A percentile compares a stretch with the other conserved stretches of the same genome.
Conservation (phyloP, 352 stramenopile species). For the Globisporangium cederbergense region DNA sequence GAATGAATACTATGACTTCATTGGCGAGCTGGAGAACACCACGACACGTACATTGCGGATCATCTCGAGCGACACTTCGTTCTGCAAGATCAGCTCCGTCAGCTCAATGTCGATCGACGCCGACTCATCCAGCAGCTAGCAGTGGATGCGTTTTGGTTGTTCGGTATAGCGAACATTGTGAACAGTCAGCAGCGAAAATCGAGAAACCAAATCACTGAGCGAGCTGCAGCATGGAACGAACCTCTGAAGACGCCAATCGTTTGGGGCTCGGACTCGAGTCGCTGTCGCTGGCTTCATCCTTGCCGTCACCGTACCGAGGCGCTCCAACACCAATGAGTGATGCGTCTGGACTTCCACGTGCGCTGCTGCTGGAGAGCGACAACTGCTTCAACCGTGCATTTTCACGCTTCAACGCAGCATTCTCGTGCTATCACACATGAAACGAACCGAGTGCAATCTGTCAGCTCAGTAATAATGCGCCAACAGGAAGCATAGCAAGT, state of each 20-base stretch:
- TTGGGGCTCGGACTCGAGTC: conserved; percentile 2
- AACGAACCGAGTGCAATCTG: neutral
- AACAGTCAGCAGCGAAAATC: too few relatives aligned
- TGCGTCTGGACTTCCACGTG: conserved; percentile 13
- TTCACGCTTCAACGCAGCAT: conserved; percentile 43
- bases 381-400: conserved; percentile 41
- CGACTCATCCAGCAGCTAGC: conserved; percentile 67
- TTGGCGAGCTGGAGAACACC: neutral
- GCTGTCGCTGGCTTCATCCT: neutral
- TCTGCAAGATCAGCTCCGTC: conserved; percentile 81
- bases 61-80: conserved; percentile 79
- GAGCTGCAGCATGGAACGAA: neutral
- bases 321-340: neutral
- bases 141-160: too few relatives aligned
- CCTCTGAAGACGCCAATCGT: conserved; percentile 15
- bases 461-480: neutral
- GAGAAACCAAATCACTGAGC: neutral
- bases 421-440: conserved; percentile 31
- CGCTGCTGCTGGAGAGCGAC: conserved; percentile 23
- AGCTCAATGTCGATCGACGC: conserved; percentile 72
- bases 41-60: conserved; percentile 61
- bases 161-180: too few relatives aligned
- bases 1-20: too few relatives aligned
- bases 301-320: conserved; percentile 1
- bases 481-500: neutral